Evolutionary conservation across 2,329 filamentous ascomycete genomes (phyloP), one percentile per base, ranked within the genome.

Genomic region (Stemphylium vesicarium): DNA sequence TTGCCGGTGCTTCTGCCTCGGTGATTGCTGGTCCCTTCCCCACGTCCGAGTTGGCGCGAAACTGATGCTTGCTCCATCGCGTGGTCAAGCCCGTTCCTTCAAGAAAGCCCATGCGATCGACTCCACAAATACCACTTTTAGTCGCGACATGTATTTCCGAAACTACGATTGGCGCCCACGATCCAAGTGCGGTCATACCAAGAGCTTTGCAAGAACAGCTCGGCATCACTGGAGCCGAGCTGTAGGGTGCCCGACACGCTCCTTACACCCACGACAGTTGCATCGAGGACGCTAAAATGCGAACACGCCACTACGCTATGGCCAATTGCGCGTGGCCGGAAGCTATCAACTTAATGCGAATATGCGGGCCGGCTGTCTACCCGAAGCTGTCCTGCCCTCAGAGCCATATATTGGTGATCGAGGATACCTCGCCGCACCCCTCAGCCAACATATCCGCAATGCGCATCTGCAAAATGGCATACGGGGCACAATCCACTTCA

Each of bases 1-100:
- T 60, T 60, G 59, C 59, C 59, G 59, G 53, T 55, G 48, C 51
- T 29, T 53, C 48, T 57, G 50, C 59, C 47, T 53, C 53, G 48
- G 53, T 50, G 39, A 39, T 46, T 42, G 13, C 41, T 32, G 16
- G 29, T 20, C 22, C 36, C 47, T 57, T 62, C 59, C 59, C 52
- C 59, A 62, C 52, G 57, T 24, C 59, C 59, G 59, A 60, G 38
- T 16, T 31, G 35, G 36, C 31, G 43, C 20, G 29, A 31, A 40
- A 13, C 38, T 44, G 31, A 50, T 39, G 48, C 38, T 46, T 54
- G 39, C 37, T 46, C 46, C 24, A 45, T 53, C 52, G 53, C 56
- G 53, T 59, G 56, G 41, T 48, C 44, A 50, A 18, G 45, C 52
- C 26, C 36, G 24, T 41, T 20, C 18, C 22, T 45, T n/a, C 29